Conservation (phyloP, 202 grass and related monocot genomes). For the Panicum virgatum region DNA sequence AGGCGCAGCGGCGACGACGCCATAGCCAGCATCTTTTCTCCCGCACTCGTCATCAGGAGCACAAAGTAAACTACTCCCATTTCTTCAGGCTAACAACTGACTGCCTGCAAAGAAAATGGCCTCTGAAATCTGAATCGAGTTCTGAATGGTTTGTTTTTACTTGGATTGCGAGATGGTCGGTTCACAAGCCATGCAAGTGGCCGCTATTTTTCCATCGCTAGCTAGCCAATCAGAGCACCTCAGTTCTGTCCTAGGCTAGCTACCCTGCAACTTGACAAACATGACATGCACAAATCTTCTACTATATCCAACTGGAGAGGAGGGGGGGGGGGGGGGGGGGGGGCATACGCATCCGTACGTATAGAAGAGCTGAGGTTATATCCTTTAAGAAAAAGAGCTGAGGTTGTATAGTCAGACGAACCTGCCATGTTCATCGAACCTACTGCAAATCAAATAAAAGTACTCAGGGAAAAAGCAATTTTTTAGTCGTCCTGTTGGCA, state of each 20-base stretch:
- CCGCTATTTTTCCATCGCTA: background rate
- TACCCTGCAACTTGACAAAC: background rate
- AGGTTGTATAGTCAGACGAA: too few relatives aligned
- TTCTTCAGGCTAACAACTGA: background rate
- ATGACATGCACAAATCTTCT: background rate
- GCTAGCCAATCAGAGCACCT: background rate
- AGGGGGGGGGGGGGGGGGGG: too few relatives aligned
- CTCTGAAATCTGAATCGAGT: background rate
- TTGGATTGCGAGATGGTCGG: background rate
- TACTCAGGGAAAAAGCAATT: background rate
- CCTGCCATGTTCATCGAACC: slow-evolving; percentile 6
- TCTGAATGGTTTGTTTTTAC: background rate
- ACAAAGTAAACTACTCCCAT: background rate
- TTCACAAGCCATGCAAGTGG: background rate
- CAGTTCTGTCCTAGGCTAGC: background rate
- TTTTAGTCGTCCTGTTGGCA: background rate
- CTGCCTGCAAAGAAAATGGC: background rate
- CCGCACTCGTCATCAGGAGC: background rate
- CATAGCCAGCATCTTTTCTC: background rate
- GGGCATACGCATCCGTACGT: background rate
- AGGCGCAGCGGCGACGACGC: background rate
- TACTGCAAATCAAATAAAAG: background rate
- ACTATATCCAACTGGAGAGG: background rate
- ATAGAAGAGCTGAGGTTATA: background rate
- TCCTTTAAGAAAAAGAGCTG: too few relatives aligned